Percentiles rank a stretch among this genome's conserved stretches.
Evolutionary conservation across 1,139 yeast species (phyloP).

Genomic region (Pichia terricola): DNA sequence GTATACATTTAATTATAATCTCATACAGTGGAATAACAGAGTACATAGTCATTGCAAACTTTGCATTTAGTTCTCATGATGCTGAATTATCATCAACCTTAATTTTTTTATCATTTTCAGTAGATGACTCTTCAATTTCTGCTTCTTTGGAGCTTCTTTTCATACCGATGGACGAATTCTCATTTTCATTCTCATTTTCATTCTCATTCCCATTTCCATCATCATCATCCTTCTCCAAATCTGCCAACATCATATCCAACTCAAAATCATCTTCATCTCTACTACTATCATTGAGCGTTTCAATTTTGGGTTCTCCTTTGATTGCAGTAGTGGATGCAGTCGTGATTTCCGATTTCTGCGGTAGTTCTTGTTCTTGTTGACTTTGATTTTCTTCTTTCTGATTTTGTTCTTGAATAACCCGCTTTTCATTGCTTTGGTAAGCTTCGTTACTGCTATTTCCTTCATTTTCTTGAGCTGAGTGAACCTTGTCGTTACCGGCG

Average conservation of each 20-base stretch:
- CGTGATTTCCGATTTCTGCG: neutral
- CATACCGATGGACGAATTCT: no score
- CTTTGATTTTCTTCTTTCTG: neutral
- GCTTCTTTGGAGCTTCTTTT: neutral
- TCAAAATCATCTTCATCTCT: constrained; percentile 12
- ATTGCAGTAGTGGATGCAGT: neutral
- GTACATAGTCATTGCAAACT: no score
- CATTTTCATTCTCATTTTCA: no score
- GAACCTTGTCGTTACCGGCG: no score
- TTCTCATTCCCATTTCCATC: no score
- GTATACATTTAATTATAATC: neutral
- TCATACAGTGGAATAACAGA: no score
- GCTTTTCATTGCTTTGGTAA: no score
- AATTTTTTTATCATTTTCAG: neutral
- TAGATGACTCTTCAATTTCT: neutral
- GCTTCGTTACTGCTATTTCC: neutral
- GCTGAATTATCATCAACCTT: no score
- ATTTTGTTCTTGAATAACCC: neutral
- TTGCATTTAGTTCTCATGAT: no score
- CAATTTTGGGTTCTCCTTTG: neutral
- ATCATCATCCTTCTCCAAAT: constrained; percentile 15
- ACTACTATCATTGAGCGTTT: neutral
- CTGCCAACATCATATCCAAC: constrained; percentile 19
- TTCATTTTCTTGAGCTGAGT: neutral
- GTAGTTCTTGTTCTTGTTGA: neutral